Evolutionary conservation across 495 filamentous ascomycete species (phyloP).

Genomic region (Aspergillus affinis): DNA sequence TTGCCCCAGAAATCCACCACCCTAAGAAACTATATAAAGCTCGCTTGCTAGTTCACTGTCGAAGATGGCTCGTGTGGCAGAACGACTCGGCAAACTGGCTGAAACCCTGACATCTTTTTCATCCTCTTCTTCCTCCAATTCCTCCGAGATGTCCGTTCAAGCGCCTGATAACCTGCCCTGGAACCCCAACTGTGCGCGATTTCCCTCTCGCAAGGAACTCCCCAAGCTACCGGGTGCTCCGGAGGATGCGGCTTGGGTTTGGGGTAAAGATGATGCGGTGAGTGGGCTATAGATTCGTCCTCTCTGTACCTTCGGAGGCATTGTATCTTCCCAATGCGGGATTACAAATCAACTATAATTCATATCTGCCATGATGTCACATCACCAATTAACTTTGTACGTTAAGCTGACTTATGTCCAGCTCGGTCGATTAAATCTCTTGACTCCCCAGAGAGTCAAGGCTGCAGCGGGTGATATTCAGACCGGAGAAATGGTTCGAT

Average conservation of each 20-base stretch:
- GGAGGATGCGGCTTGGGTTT: constrained; percentile 60
- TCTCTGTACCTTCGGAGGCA: neutral
- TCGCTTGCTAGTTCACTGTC: neutral
- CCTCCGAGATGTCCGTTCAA: constrained; percentile 17
- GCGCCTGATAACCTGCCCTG: constrained; percentile 44
- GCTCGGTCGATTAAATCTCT: constrained; percentile 57
- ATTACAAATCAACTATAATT: neutral
- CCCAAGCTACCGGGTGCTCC: constrained; percentile 45
- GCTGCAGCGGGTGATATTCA: constrained; percentile 49
- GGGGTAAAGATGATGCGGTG: constrained; percentile 60
- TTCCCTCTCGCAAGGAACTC: constrained; percentile 54
- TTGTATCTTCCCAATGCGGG: neutral
- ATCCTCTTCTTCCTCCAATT: neutral
- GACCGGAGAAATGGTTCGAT: constrained; percentile 52
- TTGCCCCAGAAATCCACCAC: neutral
- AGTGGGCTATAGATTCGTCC: neutral
- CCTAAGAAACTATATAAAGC: neutral
- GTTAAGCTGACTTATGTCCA: constrained; percentile 11
- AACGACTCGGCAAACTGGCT: constrained; percentile 12
- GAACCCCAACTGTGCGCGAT: constrained; percentile 52
- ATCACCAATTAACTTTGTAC: constrained; percentile 1
- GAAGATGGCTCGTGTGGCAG: constrained; percentile 10
- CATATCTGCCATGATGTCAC: too few species aligned
- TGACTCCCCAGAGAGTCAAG: constrained; percentile 55
- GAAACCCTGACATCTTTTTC: neutral